phyloP scores from a whole-genome alignment of 2,329 filamentous ascomycete genomes.

The Monosporascus ibericus region DNA sequence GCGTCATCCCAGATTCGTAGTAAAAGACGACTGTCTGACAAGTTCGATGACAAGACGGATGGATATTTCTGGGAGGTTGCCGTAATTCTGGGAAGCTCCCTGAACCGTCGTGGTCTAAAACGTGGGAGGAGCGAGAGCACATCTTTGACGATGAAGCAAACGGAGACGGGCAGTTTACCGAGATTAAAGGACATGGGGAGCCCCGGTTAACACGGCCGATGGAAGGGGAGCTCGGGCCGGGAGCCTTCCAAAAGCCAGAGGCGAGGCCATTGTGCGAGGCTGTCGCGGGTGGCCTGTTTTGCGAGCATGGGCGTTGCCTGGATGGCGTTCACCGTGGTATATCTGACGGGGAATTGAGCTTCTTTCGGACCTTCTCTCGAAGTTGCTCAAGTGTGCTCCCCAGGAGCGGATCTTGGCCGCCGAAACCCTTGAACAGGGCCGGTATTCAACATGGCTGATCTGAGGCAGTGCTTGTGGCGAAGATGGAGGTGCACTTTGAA shows the following conservation, averaged over 20 bases:
- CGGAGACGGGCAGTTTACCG: constrained; percentile 6
- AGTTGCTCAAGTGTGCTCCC: constrained; percentile 14
- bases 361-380: constrained; percentile 19
- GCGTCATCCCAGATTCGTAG: constrained; percentile 27
- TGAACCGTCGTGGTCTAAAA: constrained; percentile 22
- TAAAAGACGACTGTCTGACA: constrained; percentile 22
- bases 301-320: neutral
- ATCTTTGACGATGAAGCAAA: constrained; percentile 19
- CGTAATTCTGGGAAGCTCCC: constrained; percentile 24
- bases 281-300: constrained; percentile 4
- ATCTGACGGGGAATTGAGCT: constrained; percentile 12
- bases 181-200: neutral
- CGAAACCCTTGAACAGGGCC: constrained; percentile 15
- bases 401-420: constrained; percentile 8
- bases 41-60: constrained; percentile 21
- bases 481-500: too few species aligned
- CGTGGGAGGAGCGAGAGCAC: constrained; percentile 16
- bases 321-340: constrained; percentile 4
- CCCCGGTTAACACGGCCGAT: neutral
- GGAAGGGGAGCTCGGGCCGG: too few species aligned
- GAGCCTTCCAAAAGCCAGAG: neutral
- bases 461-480: too few species aligned
- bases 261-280: constrained; percentile 10
- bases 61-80: constrained; percentile 23
- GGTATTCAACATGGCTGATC: constrained; percentile 5